A percentile compares a stretch with the other conserved stretches of the same genome.
These are phyloP conservation scores for Dacryopinax primogenitus DNA, from an alignment of 768 basidiomycete genomes.

Conservation along the genomic window DNA sequence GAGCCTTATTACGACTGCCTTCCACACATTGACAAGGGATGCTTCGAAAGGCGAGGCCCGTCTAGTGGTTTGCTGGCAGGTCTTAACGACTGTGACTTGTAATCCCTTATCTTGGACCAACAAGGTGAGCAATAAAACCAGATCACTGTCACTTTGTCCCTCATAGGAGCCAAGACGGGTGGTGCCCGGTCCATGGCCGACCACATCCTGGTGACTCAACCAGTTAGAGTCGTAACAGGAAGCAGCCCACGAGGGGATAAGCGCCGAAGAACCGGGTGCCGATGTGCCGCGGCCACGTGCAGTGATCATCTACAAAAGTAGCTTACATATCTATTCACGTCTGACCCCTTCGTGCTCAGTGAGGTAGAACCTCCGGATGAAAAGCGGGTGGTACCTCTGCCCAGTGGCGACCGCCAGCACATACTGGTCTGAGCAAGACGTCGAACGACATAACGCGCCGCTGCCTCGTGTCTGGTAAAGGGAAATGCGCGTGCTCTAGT, in stretches of 20 bases:
- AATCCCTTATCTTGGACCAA: conserved; percentile 1
- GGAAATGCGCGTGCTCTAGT: not conserved
- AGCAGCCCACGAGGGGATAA: not conserved
- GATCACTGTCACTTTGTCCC: not conserved
- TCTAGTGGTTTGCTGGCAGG: not conserved
- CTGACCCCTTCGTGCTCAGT: conserved; percentile 8
- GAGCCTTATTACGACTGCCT: not conserved
- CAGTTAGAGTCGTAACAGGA: no score
- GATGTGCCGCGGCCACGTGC: conserved; percentile 8
- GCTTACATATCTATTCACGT: conserved; percentile 1
- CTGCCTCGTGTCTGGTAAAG: not conserved
- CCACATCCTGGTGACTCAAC: not conserved
- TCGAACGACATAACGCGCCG: not conserved
- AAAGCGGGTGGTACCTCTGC: not conserved
- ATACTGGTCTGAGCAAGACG: not conserved
- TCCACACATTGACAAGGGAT: no score
- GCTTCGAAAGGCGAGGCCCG: not conserved
- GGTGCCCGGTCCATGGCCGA: not conserved
- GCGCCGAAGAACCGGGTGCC: conserved; percentile 7
- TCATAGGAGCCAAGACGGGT: not conserved
- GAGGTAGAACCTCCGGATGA: conserved; percentile 2
- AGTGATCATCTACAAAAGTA: not conserved
- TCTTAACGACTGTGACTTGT: not conserved
- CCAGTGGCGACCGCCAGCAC: not conserved
- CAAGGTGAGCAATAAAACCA: not conserved